Evolutionary conservation across 2,329 filamentous ascomycete species (phyloP).

Genomic region (Atkinsonella hypoxylon): DNA sequence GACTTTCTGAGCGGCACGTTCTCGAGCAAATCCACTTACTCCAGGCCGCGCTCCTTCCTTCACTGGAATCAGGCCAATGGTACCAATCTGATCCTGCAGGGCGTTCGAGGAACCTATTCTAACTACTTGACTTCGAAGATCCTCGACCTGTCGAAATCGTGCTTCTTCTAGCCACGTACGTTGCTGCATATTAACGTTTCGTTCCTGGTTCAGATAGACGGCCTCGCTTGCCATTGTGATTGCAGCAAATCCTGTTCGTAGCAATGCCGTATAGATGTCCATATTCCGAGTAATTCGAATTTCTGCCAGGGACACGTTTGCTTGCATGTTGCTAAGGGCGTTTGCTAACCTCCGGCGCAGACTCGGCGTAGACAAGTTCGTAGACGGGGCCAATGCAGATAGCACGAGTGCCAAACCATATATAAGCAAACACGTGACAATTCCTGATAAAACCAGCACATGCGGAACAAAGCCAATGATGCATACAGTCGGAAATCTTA

Average conservation of each 20-base stretch:
- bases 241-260: slow-evolving; percentile 76
- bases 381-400: slow-evolving; percentile 40
- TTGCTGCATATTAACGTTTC: slow-evolving; percentile 56
- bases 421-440: slow-evolving; percentile 61
- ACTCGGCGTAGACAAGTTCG: slow-evolving; percentile 20
- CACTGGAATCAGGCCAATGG: slow-evolving; percentile 43
- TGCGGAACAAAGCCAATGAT: slow-evolving; percentile 93
- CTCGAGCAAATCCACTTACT: slow-evolving; percentile 53
- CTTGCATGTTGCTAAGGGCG: slow-evolving; percentile 84
- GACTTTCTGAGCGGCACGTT: slow-evolving; percentile 53
- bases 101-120: slow-evolving; percentile 33
- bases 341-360: slow-evolving; percentile 50
- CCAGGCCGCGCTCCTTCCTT: slow-evolving; percentile 31
- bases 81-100: slow-evolving; percentile 39
- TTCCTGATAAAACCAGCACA: slow-evolving; percentile 73
- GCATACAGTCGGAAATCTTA: slow-evolving; percentile 87
- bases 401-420: slow-evolving; percentile 67
- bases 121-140: slow-evolving; percentile 38
- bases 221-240: slow-evolving; percentile 91
- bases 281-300: slow-evolving; percentile 75
- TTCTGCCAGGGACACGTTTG: slow-evolving; percentile 72
- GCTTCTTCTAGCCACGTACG: slow-evolving; percentile 92
- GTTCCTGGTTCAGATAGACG: slow-evolving; percentile 88
- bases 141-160: slow-evolving; percentile 64
- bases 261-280: slow-evolving; percentile 87